A percentile compares a stretch with the other conserved stretches of the same genome.
phyloP scores from a whole-genome alignment of 805 yeast genomes.

The Debaryomyces hansenii region DNA sequence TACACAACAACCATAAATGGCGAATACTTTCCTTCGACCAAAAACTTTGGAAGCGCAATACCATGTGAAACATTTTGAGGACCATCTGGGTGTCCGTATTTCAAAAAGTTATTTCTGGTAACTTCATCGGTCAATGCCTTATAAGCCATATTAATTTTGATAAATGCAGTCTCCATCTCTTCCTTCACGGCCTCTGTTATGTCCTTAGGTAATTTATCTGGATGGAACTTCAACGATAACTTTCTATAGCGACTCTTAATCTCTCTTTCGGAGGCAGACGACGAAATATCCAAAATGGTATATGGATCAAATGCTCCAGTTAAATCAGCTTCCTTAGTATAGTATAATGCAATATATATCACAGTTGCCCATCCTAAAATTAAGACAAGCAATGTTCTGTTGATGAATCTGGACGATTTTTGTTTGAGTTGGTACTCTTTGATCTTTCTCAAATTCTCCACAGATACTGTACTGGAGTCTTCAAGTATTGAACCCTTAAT shows the following conservation, averaged over 20 bases:
- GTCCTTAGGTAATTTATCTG: slow-evolving; percentile 80
- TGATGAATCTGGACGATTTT: slow-evolving; percentile 35
- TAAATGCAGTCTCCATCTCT: slow-evolving; percentile 72
- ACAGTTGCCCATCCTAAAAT: slow-evolving; percentile 64
- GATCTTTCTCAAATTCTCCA: slow-evolving; percentile 23
- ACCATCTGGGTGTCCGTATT: slow-evolving; percentile 98
- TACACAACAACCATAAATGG: slow-evolving; percentile 62
- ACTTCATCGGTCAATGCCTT: slow-evolving; percentile 91
- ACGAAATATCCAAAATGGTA: slow-evolving; percentile 73
- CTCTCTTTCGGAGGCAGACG: slow-evolving; percentile 68
- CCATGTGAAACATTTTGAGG: slow-evolving; percentile 90
- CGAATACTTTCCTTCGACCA: slow-evolving; percentile 80
- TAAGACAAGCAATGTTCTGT: slow-evolving; percentile 32
- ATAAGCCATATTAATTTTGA: slow-evolving; percentile 86
- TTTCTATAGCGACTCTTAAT: slow-evolving; percentile 83
- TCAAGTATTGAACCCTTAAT: slow-evolving; percentile 32
- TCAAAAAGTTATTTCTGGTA: slow-evolving; percentile 75
- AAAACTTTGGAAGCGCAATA: slow-evolving; percentile 89
- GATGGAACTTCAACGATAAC: slow-evolving; percentile 85
- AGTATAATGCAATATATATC: slow-evolving; percentile 34
- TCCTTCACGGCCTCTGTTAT: slow-evolving; percentile 55
- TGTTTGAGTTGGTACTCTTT: slow-evolving; percentile 25
- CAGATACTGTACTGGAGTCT: slow-evolving; percentile 35
- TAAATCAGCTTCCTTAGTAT: slow-evolving; percentile 47
- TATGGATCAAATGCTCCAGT: slow-evolving; percentile 81